Conservation (phyloP, 1,139 yeast species). For the Magnusiomyces paraingens region DNA sequence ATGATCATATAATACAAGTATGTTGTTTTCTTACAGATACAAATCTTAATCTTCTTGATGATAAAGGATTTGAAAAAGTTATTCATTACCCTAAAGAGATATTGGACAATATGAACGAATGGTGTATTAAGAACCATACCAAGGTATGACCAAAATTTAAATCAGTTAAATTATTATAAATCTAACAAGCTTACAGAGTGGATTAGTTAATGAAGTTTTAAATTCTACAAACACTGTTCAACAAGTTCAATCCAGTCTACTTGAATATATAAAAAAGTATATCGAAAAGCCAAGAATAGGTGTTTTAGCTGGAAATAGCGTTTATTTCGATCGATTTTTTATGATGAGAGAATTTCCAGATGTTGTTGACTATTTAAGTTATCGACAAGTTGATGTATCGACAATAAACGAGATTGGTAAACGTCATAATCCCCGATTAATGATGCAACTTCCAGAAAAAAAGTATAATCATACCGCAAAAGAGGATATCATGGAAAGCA, state of each 20-base stretch:
- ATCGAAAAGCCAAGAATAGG: slow-evolving; percentile 51
- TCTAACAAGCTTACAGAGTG: slow-evolving; percentile 39
- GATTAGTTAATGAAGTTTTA: slow-evolving; percentile 66
- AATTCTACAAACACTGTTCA: slow-evolving; percentile 47
- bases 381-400: slow-evolving; percentile 85
- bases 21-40: slow-evolving; percentile 89
- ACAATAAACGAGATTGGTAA: slow-evolving; percentile 70
- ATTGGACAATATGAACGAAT: slow-evolving; percentile 69
- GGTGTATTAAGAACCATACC: slow-evolving; percentile 83
- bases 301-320: slow-evolving; percentile 81
- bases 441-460: slow-evolving; percentile 57
- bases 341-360: slow-evolving; percentile 78
- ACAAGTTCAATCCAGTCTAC: slow-evolving; percentile 58
- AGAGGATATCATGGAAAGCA: slow-evolving; percentile 83
- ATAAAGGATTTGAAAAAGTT: slow-evolving; percentile 68
- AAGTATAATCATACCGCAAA: slow-evolving; percentile 73
- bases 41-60: slow-evolving; percentile 59
- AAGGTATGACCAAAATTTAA: slow-evolving; percentile 22
- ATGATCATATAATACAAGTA: slow-evolving; percentile 79
- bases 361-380: slow-evolving; percentile 56
- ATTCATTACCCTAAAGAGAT: slow-evolving; percentile 61
- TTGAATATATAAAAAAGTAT: slow-evolving; percentile 52
- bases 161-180: not conserved
- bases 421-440: slow-evolving; percentile 65
- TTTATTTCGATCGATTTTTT: slow-evolving; percentile 87